A percentile compares a stretch with the other conserved stretches of the same genome.
Conservation (phyloP, 2,329 filamentous ascomycete genomes). For the Cladosporium colombiae region DNA sequence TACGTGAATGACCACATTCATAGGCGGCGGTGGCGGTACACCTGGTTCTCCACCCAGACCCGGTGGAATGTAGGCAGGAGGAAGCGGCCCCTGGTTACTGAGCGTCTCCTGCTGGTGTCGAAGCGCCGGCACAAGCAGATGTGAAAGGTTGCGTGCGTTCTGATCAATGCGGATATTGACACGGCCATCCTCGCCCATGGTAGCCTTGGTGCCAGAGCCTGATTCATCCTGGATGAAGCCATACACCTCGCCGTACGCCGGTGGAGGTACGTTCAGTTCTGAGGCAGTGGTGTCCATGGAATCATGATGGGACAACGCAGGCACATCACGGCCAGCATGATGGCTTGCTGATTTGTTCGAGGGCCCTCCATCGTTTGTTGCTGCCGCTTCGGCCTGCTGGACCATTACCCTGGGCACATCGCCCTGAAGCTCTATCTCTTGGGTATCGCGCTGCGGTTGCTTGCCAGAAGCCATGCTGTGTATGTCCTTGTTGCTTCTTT, state of each 20-base stretch:
- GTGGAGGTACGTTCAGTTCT: conserved; percentile 37
- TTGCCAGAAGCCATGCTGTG: conserved; percentile 9
- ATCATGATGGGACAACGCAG: conserved; percentile 8
- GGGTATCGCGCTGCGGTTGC: conserved; percentile 7
- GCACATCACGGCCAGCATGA: conserved; percentile 21
- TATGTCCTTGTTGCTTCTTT: not conserved
- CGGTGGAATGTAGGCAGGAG: conserved; percentile 72
- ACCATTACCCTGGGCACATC: conserved; percentile 30
- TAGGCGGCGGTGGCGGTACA: conserved; percentile 52
- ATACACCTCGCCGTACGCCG: conserved; percentile 43
- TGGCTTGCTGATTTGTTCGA: conserved; percentile 12
- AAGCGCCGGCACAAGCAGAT: conserved; percentile 67
- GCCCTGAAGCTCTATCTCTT: conserved; percentile 13
- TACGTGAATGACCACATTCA: conserved; percentile 53
- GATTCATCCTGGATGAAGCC: conserved; percentile 41
- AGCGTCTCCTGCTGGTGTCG: conserved; percentile 54
- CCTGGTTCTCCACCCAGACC: conserved; percentile 66
- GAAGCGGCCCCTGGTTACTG: conserved; percentile 51
- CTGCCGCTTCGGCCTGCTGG: conserved; percentile 33
- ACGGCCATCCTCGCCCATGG: conserved; percentile 65
- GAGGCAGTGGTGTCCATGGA: conserved; percentile 11
- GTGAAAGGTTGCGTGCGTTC: conserved; percentile 64
- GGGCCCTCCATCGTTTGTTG: conserved; percentile 25
- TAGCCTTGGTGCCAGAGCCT: conserved; percentile 43
- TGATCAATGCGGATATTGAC: conserved; percentile 80